These are phyloP conservation scores for Tolypocladium ophioglossoides DNA, from an alignment of 2,329 filamentous ascomycete genomes.

Conservation along the genomic window DNA sequence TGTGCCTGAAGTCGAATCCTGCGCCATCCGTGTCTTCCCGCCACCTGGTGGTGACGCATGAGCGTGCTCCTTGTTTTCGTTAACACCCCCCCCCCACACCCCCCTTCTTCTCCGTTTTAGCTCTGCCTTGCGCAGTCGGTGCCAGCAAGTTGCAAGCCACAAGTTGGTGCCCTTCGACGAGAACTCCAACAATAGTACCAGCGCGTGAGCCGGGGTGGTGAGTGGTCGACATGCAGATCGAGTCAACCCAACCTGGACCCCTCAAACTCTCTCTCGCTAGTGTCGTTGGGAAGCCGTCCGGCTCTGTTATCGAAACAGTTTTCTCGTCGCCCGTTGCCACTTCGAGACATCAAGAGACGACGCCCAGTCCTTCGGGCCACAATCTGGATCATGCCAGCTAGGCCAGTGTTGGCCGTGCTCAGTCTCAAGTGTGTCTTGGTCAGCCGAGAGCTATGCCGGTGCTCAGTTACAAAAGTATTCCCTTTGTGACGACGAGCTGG, in stretches of 20 bases:
- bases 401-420: not conserved
- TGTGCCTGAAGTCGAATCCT: not conserved
- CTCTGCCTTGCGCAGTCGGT: not conserved
- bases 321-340: not conserved
- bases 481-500: not conserved
- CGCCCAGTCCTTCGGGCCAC: not conserved
- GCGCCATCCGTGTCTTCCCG: not conserved
- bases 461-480: not conserved
- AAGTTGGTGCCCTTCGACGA: too few species aligned
- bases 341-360: not conserved
- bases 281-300: not conserved
- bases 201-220: not conserved
- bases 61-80: not conserved
- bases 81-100: not conserved
- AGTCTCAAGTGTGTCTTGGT: not conserved
- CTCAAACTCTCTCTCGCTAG: not conserved
- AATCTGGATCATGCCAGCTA: not conserved
- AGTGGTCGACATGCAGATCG: not conserved
- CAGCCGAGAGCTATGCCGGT: not conserved
- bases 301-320: not conserved
- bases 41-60: not conserved
- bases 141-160: conserved; percentile 1
- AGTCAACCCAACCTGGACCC: not conserved
- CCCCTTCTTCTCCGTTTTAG: not conserved
- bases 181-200: too few species aligned